These are phyloP conservation scores for Mortierella sp. DNA, from an alignment of 371 early-diverging fungal genomes.

Conservation along the genomic window DNA sequence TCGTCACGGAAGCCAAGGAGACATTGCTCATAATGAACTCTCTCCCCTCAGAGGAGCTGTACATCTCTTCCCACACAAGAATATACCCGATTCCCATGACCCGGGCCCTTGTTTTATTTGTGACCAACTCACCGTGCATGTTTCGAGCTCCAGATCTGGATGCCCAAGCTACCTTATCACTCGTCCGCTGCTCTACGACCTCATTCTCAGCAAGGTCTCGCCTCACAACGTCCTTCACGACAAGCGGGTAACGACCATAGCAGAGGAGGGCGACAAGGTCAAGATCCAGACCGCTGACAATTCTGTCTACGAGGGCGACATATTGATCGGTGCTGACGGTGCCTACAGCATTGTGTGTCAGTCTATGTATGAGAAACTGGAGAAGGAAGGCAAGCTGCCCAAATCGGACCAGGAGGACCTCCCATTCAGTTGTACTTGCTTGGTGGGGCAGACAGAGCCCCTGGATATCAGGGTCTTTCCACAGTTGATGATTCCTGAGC, in stretches of 20 bases:
- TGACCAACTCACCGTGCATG: too few species aligned
- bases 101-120: too few species aligned
- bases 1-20: background rate
- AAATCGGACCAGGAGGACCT: background rate
- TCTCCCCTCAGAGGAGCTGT: background rate
- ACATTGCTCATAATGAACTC: background rate
- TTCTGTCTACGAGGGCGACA: background rate
- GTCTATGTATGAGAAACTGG: background rate
- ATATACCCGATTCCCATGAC: too few species aligned
- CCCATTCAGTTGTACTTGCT: constrained; percentile 12
- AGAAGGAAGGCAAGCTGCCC: background rate
- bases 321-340: constrained; percentile 17
- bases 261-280: constrained; percentile 13
- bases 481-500: background rate
- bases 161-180: background rate
- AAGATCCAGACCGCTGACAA: constrained; percentile 10
- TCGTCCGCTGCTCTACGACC: constrained; percentile 9
- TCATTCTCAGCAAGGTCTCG: background rate
- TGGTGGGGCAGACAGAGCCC: background rate
- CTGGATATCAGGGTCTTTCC: background rate
- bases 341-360: constrained; percentile 17
- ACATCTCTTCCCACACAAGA: too few species aligned
- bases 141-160: background rate
- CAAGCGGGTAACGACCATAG: constrained; percentile 6
- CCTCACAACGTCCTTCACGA: background rate